Evolutionary conservation across 179 eudicot species (phyloP), one percentile per base, ranked within the genome.

Genomic region (Heliamphora pulchella): DNA sequence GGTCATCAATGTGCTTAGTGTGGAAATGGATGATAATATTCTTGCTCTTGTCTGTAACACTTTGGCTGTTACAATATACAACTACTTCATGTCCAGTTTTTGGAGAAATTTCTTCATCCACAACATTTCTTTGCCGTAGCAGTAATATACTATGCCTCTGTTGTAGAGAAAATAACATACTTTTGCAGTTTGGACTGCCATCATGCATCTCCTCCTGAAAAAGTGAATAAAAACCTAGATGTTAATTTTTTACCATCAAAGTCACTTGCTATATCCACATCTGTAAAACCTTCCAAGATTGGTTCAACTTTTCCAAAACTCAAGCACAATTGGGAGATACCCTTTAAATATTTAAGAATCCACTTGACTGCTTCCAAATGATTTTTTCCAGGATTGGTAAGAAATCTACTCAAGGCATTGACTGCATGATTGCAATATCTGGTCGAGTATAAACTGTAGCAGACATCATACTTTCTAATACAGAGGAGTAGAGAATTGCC

Each of bases 381-480:
- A 7, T 72, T 58, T 6, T 72, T 50, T 47, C 76, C 58, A 4
- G 76, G 55, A 72, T 72, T 72, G 20, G 76, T 47, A n/a, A 47
- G 76, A 15, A 9, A 57, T 8, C 11, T 57, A 57, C 62, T 57
- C 17, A 57, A 0, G 3, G 1, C 17, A 4, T 13, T 8, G 3
- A 57, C 62, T 9, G 11, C 62, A 9, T 57, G 62, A 57, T 31
- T 31, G 62, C 62, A 57, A 57, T 57, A 57, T 57, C 8, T 57
- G 62, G 62, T 13, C 62, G 4, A 57, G 62, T 57, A 8, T 13
- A 57, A 5, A 57, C 13, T 15, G 10, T 57, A 57, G 62, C 62
- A 57, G 7, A 57, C 62, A 57, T 70, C 53, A 70, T 41, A 47
- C 74, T 70, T 15, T 51, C 74, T 3, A 70, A 2, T 44, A n/a